Conservation (phyloP, 73 alveolate species). For the Blepharisma stoltei region DNA sequence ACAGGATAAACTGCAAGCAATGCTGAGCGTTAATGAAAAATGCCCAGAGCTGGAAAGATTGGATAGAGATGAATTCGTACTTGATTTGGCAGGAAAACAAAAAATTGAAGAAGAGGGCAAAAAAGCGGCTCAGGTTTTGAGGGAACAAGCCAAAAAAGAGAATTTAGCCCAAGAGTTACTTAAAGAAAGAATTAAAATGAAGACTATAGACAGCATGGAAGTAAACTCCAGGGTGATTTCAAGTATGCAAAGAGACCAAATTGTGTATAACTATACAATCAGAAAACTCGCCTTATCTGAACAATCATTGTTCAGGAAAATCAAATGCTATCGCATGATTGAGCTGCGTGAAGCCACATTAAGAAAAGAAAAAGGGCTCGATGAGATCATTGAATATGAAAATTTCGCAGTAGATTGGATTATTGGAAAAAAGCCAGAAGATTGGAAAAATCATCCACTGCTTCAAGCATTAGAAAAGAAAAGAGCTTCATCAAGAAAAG, state of each 20-base stretch:
- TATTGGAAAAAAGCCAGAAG: constrained; percentile 43
- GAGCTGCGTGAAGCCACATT: constrained; percentile 51
- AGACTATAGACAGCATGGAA: constrained; percentile 70
- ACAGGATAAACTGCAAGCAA: constrained; percentile 64
- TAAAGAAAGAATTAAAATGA: constrained; percentile 49
- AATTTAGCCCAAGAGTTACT: constrained; percentile 50
- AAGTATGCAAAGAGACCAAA: constrained; percentile 45
- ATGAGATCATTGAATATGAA: constrained; percentile 36
- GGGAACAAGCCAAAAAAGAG: constrained; percentile 63
- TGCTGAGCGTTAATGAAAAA: constrained; percentile 75
- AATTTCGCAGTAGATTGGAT: constrained; percentile 45
- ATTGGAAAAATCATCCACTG: constrained; percentile 35
- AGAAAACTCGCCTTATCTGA: constrained; percentile 52
- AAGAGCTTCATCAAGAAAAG: constrained; percentile 32
- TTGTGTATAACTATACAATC: constrained; percentile 56
- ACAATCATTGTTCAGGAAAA: constrained; percentile 35
- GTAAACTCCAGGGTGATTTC: constrained; percentile 40
- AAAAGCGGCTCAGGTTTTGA: constrained; percentile 66
- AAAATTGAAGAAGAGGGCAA: constrained; percentile 64
- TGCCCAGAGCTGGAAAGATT: constrained; percentile 81
- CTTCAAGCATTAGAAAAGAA: constrained; percentile 23
- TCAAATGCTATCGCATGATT: constrained; percentile 44
- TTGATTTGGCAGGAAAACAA: constrained; percentile 71
- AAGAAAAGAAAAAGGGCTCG: constrained; percentile 39
- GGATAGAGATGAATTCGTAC: constrained; percentile 83